Percentiles rank a stretch among this genome's conserved stretches.
Evolutionary conservation across 139 green algal genomes (phyloP).

Genomic region (Mychonastes homosphaera): DNA sequence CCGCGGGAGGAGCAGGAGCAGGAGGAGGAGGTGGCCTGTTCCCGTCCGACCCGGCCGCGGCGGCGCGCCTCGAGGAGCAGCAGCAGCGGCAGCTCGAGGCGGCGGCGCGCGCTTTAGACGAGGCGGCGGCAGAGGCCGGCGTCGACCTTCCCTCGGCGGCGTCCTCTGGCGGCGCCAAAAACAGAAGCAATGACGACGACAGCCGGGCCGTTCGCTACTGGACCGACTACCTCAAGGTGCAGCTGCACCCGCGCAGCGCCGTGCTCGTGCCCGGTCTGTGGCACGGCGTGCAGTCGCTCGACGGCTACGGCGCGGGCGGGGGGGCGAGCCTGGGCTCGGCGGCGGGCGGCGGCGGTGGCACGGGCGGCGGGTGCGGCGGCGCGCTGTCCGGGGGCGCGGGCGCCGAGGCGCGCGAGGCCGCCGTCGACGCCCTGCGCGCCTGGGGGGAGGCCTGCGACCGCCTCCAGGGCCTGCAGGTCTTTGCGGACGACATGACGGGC

Average conservation of each 20-base stretch:
- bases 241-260: conserved; percentile 32
- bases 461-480: conserved; percentile 51
- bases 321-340: conserved; percentile 2
- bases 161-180: too few species aligned
- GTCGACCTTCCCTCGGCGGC: too few species aligned
- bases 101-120: conserved; percentile 27
- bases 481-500: conserved; percentile 44
- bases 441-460: conserved; percentile 49
- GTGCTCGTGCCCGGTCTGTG: conserved; percentile 40
- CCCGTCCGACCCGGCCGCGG: too few species aligned
- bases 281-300: conserved; percentile 21
- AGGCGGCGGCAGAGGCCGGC: neutral
- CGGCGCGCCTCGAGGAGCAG: too few species aligned
- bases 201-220: conserved; percentile 32
- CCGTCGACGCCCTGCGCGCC: conserved; percentile 33
- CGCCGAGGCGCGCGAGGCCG: conserved; percentile 29
- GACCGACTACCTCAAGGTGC: conserved; percentile 62
- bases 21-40: conserved; percentile 3
- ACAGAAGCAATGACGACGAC: too few species aligned
- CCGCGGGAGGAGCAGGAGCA: conserved; percentile 13
- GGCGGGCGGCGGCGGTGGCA: conserved; percentile 29
- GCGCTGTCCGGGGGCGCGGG: conserved; percentile 4
- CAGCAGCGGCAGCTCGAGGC: conserved; percentile 26
- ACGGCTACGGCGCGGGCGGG: conserved; percentile 25
- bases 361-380: conserved; percentile 26